These are phyloP conservation scores for Bipolaris cookei DNA, from an alignment of 2,329 filamentous ascomycete species.

Conservation along the genomic window DNA sequence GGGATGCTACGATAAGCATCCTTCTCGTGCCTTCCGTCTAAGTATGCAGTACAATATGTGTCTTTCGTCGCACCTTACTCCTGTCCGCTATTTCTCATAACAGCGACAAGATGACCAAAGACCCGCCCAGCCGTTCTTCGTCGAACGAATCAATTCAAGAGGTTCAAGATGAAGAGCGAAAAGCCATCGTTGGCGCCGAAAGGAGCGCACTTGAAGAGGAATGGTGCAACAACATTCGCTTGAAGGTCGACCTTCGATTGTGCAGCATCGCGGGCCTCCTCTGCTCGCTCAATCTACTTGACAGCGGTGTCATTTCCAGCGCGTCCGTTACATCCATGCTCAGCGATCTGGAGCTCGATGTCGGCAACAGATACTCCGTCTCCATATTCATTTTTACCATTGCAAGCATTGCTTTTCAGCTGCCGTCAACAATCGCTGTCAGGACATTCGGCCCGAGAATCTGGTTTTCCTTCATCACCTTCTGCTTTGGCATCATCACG, in stretches of 20 bases:
- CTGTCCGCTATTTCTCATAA: conserved; percentile 1
- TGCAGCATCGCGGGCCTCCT: conserved; percentile 75
- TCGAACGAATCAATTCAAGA: conserved; percentile 23
- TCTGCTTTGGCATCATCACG: conserved; percentile 69
- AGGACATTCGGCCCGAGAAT: conserved; percentile 68
- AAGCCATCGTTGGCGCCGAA: conserved; percentile 13
- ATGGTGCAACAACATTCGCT: conserved; percentile 59
- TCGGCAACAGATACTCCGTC: conserved; percentile 70
- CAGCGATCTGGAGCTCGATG: conserved; percentile 64
- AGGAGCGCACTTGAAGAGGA: conserved; percentile 24
- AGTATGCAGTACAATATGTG: conserved; percentile 9
- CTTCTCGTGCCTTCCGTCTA: conserved; percentile 17
- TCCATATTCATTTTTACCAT: conserved; percentile 77
- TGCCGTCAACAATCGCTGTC: conserved; percentile 71
- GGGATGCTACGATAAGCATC: conserved; percentile 19
- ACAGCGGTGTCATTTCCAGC: conserved; percentile 72
- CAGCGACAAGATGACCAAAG: conserved; percentile 24
- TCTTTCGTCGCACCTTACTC: conserved; percentile 1
- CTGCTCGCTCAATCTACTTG: conserved; percentile 71
- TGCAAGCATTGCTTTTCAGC: conserved; percentile 69
- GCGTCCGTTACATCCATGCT: conserved; percentile 74
- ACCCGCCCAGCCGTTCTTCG: conserved; percentile 20
- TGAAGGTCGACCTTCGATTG: conserved; percentile 70
- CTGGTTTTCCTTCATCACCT: conserved; percentile 67
- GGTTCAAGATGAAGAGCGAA: conserved; percentile 19